phyloP scores from a whole-genome alignment of 2,329 filamentous ascomycete genomes.

The Xylariaceae sp. region DNA sequence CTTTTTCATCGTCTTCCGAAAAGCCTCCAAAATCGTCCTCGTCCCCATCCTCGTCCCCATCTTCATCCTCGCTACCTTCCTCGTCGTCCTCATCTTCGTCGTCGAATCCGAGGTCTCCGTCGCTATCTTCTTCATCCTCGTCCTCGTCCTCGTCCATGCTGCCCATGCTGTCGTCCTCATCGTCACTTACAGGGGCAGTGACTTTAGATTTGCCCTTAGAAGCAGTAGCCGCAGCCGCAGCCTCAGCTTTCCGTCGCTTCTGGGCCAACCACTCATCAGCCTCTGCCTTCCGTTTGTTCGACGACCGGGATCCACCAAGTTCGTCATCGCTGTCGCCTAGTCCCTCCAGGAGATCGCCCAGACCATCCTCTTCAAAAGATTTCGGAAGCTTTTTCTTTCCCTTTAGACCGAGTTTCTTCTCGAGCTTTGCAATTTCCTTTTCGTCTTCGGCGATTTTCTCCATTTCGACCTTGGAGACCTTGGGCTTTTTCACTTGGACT shows the following conservation, averaged over 20 bases:
- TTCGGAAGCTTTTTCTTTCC: conserved; percentile 69
- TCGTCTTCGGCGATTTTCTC: conserved; percentile 73
- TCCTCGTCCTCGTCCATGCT: conserved; percentile 7
- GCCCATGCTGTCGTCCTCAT: conserved; percentile 27
- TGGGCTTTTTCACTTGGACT: conserved; percentile 27
- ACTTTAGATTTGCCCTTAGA: conserved; percentile 1
- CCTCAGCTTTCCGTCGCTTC: conserved; percentile 48
- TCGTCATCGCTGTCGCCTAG: conserved; percentile 45
- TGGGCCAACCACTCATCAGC: conserved; percentile 56
- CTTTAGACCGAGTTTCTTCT: conserved; percentile 80
- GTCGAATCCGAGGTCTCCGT: conserved; percentile 27
- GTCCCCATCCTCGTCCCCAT: conserved; percentile 23
- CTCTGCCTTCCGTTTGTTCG: conserved; percentile 55
- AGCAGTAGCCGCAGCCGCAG: conserved; percentile 12
- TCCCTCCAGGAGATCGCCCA: conserved; percentile 72
- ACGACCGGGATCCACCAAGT: conserved; percentile 44
- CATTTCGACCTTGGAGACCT: conserved; percentile 41
- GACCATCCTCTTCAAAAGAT: conserved; percentile 72
- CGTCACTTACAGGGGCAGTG: conserved; percentile 21
- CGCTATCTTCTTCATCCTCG: conserved; percentile 27
- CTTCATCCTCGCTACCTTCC: conserved; percentile 22
- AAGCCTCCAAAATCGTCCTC: conserved; percentile 39
- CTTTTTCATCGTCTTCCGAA: conserved; percentile 30
- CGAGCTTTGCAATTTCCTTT: conserved; percentile 78
- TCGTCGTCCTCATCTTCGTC: conserved; percentile 16